Evolutionary conservation across 768 basidiomycete species (phyloP), one percentile per base, ranked within the genome.

Genomic region (Lactifluus echinatus): DNA sequence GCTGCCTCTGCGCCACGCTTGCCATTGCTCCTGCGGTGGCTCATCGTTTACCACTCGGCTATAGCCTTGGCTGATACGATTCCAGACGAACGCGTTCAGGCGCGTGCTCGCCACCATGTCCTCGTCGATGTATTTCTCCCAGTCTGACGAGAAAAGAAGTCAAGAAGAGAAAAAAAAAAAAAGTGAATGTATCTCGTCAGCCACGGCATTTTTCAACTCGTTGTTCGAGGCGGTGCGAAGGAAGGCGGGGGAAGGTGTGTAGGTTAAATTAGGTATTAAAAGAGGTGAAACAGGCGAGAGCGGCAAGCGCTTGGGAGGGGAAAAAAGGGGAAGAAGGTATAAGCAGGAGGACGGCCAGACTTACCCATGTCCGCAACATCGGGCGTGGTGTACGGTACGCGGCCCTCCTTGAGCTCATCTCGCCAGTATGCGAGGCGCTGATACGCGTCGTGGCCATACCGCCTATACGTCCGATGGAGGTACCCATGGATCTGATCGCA

Each of bases 31-130:
- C 2, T 15, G 11, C 3, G 57, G 60, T 2, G 56, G 56, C 14
- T 34, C 34, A 40, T 53, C 60, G 14, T 37, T 34, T 10, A 53
- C 31, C 8, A 39, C 40, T 14, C 51, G 47, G 12, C n/a, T 28
- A 24, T 53, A 61, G 6, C 60, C 60, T 34, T 61, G 60, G 28
- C 56, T 59, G 40, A 61, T 17, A 4, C 47, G 47, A 12, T 44
- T 48, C 60, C 60, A 61, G 17, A 61, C 34, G 51, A 59, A 61
- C 5, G 51, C 39, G 46, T 42, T 23, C 24, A 59, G 48, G 21
- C 52, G 34, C 1, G 31, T 36, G 40, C 51, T 33, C 21, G 39
- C 6, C 8, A 26, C 15, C 33, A 37, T 34, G 19, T 61, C 57
- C 19, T 24, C 42, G 19, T 2, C 10, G 19, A 61, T 1, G 47